phyloP scores from a whole-genome alignment of 1,139 yeast species.

The Zygosaccharomyces sapae region DNA sequence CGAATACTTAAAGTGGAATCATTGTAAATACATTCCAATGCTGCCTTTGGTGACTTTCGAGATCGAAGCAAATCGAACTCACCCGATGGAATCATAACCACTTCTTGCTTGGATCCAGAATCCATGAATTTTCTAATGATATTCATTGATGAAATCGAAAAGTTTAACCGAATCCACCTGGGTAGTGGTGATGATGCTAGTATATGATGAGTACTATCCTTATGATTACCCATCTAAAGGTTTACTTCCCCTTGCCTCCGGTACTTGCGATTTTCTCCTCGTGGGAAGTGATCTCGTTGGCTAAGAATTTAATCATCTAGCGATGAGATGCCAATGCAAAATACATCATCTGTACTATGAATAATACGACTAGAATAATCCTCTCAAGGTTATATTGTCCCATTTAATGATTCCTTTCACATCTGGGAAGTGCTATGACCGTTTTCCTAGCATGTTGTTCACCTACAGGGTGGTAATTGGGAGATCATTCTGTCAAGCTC shows the following conservation, averaged over 20 bases:
- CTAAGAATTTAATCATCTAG: background rate
- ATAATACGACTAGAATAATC: too few relatives aligned
- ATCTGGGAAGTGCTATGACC: background rate
- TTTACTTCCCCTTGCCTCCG: background rate
- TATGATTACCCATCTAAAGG: background rate
- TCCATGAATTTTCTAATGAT: slow-evolving; percentile 68
- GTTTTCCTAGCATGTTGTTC: background rate
- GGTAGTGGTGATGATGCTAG: background rate
- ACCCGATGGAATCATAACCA: slow-evolving; percentile 74
- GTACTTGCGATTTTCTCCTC: background rate
- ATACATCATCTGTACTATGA: background rate
- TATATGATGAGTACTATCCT: background rate
- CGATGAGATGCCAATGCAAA: background rate
- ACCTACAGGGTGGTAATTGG: slow-evolving; percentile 3
- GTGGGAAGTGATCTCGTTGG: background rate
- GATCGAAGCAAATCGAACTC: slow-evolving; percentile 69
- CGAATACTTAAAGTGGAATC: slow-evolving; percentile 76
- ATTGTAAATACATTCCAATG: slow-evolving; percentile 74
- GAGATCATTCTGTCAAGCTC: slow-evolving; percentile 12
- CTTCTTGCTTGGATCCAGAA: slow-evolving; percentile 59
- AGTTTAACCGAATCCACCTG: too few relatives aligned
- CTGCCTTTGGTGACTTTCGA: slow-evolving; percentile 80
- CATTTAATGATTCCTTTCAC: background rate
- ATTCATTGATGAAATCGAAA: slow-evolving; percentile 50
- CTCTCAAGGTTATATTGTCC: background rate